A percentile compares a stretch with the other conserved stretches of the same genome.
Evolutionary conservation across 2,329 filamentous ascomycete species (phyloP).

Genomic region (Harringtonia lauricola): DNA sequence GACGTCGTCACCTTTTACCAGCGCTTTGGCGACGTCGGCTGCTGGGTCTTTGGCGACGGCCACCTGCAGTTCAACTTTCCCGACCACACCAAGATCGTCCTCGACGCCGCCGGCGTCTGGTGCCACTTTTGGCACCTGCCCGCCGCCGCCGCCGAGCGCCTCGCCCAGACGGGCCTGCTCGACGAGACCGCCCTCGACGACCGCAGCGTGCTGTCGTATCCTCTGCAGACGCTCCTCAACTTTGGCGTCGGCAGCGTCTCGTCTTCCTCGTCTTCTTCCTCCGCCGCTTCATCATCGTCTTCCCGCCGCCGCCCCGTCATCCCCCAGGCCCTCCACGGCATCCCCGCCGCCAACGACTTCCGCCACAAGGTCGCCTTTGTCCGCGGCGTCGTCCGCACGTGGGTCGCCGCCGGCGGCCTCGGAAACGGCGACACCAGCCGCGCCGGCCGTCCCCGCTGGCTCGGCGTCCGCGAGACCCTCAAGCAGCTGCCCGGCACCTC

Average conservation of each 20-base stretch:
- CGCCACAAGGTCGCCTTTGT: constrained; percentile 66
- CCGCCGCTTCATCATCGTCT: constrained; percentile 24
- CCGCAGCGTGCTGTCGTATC: constrained; percentile 60
- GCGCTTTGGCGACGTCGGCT: constrained; percentile 67
- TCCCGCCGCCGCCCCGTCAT: constrained; percentile 49
- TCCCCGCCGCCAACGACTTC: constrained; percentile 63
- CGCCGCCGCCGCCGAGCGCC: constrained; percentile 54
- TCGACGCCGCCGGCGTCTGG: constrained; percentile 63
- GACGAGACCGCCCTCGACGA: constrained; percentile 59
- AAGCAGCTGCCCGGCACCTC: constrained; percentile 25
- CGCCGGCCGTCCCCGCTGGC: constrained; percentile 45
- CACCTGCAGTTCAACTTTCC: constrained; percentile 79
- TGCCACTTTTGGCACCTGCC: constrained; percentile 71
- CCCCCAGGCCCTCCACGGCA: constrained; percentile 45
- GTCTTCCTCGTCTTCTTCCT: constrained; percentile 1
- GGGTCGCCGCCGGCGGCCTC: constrained; percentile 58
- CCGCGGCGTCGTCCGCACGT: constrained; percentile 55
- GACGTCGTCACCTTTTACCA: constrained; percentile 73
- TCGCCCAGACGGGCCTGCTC: constrained; percentile 55
- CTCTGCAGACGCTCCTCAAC: constrained; percentile 63
- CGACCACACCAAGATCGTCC: constrained; percentile 75
- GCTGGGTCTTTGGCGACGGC: constrained; percentile 73
- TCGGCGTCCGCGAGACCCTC: constrained; percentile 41
- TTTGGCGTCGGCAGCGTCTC: constrained; percentile 28
- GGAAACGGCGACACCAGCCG: constrained; percentile 53